phyloP scores from a whole-genome alignment of 1,284 basidiomycete species.

The Rhodotorula sp. region DNA sequence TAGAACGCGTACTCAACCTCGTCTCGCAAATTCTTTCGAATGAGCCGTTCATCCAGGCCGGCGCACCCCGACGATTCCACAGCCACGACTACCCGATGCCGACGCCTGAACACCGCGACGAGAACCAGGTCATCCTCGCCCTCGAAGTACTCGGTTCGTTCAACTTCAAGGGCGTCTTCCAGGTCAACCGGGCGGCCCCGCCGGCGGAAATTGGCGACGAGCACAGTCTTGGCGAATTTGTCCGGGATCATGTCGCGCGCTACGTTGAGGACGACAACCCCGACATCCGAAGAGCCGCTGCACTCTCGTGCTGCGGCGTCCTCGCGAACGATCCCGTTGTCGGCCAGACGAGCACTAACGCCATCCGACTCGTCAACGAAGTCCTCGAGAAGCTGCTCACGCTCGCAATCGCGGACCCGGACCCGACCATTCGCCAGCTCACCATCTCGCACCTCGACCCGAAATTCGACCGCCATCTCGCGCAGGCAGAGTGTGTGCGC shows the following conservation, averaged over 20 bases:
- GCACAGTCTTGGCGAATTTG: slow-evolving; percentile 94
- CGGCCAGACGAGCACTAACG: slow-evolving; percentile 92
- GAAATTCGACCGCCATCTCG: slow-evolving; percentile 96
- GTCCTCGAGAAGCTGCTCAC: slow-evolving; percentile 95
- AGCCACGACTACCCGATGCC: slow-evolving; percentile 15
- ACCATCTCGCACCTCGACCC: slow-evolving; percentile 87
- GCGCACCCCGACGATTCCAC: slow-evolving; percentile 55
- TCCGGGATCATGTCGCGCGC: slow-evolving; percentile 84
- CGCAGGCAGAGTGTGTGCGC: slow-evolving; percentile 96
- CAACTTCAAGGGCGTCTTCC: slow-evolving; percentile 77
- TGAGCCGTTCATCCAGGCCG: slow-evolving; percentile 78
- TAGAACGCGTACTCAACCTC: slow-evolving; percentile 81
- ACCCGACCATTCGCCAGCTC: slow-evolving; percentile 76
- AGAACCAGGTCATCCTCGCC: slow-evolving; percentile 74
- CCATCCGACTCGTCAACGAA: slow-evolving; percentile 96
- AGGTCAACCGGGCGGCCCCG: slow-evolving; percentile 11
- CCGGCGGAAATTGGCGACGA: slow-evolving; percentile 46
- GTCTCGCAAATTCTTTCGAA: slow-evolving; percentile 76
- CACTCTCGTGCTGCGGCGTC: slow-evolving; percentile 84
- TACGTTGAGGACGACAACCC: slow-evolving; percentile 91
- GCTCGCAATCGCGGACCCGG: slow-evolving; percentile 95
- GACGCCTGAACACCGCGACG: slow-evolving; percentile 20
- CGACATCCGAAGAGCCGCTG: slow-evolving; percentile 86
- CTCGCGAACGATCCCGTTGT: slow-evolving; percentile 96
- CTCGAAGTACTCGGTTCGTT: slow-evolving; percentile 85